A percentile compares a stretch with the other conserved stretches of the same genome.
Conservation (phyloP, 768 basidiomycete species). For the Phylloporus scabripes region DNA sequence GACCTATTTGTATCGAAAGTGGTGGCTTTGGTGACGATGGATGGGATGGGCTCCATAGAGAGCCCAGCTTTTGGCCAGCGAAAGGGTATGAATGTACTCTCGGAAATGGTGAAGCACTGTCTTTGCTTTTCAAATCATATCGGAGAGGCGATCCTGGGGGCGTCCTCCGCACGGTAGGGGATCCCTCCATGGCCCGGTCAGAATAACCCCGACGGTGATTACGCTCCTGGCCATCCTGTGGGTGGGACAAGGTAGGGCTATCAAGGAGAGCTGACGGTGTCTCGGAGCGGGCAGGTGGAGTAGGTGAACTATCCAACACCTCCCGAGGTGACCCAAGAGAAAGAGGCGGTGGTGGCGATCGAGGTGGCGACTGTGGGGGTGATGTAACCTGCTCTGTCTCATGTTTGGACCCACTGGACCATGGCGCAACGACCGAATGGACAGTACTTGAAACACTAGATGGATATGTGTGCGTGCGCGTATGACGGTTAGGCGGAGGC, state of each 20-base stretch:
- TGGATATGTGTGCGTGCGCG: slow-evolving; percentile 48
- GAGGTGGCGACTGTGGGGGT: slow-evolving; percentile 1
- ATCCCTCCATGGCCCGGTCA: slow-evolving; percentile 34
- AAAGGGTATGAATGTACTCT: slow-evolving; percentile 37
- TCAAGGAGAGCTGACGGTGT: slow-evolving; percentile 1
- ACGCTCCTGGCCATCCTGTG: slow-evolving; percentile 25
- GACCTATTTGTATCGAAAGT: slow-evolving; percentile 10
- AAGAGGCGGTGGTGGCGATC: neutral
- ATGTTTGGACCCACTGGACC: slow-evolving; percentile 21
- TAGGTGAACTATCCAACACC: slow-evolving; percentile 5
- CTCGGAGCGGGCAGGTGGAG: slow-evolving; percentile 9
- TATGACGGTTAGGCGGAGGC: slow-evolving; percentile 20
- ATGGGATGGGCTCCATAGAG: slow-evolving; percentile 10
- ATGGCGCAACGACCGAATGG: slow-evolving; percentile 34
- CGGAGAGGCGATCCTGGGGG: slow-evolving; percentile 44
- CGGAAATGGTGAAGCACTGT: slow-evolving; percentile 18
- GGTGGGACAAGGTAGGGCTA: slow-evolving; percentile 9
- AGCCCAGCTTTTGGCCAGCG: neutral
- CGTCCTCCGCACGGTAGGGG: slow-evolving; percentile 38
- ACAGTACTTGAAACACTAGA: slow-evolving; percentile 35
- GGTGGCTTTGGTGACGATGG: slow-evolving; percentile 3
- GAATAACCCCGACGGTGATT: slow-evolving; percentile 59
- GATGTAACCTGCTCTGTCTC: slow-evolving; percentile 1
- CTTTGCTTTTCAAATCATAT: slow-evolving; percentile 18
- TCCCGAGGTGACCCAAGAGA: slow-evolving; percentile 25